Base-by-base conservation (phyloP, 176 grass and related monocot genomes). In the Musa schizocarpa region DNA sequence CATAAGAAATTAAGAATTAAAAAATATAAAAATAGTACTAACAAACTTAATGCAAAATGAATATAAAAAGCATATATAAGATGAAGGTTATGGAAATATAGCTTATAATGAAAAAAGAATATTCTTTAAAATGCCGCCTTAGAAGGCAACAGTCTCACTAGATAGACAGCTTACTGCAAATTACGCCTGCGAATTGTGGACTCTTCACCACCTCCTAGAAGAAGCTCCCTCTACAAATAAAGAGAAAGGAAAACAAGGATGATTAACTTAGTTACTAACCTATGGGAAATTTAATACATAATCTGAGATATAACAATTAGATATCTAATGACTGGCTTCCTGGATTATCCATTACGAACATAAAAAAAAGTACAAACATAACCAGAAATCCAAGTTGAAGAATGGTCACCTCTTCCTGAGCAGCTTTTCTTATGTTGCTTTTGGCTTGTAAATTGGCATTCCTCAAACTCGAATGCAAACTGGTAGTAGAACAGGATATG, bases 381-480 rank as follows among this genome's bases (percentile, higher is more conserved):
- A 21, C 5, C 3, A 16, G 22, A 52, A 64, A 50, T 50, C 13
- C 48, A 77, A 65, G 48, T 50, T 70, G 9, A 65, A 65, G 29
- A 52, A 26, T 9, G 2, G 9, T 65, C 59, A 97, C 90, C 82
- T 93, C 87, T 73, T 90, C 77, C 76, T 93, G 75, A 77, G 81
- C 90, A 83, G 86, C 82, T 83, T 88, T 92, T 73, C 57, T 84
- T 54, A 97, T 90, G 75, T 98, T 98, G 29, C 11, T 61, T 80
- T 91, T 98, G 6, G 88, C 95, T 87, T 98, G 86, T 20, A 98
- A 79, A 54, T 93, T 98, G 65, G 95, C 90, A 85, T 83, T 93
- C 77, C 82, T 93, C 51, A 93, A 75, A 8, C 24, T 79, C 56
- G 8, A 76, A 68, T 76, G 88, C 29, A 98, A 68, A 80, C 94